A percentile compares a stretch with the other conserved stretches of the same genome.
phyloP scores from a whole-genome alignment of 164 flowering plant species.

The Stephania yunnanensis region DNA sequence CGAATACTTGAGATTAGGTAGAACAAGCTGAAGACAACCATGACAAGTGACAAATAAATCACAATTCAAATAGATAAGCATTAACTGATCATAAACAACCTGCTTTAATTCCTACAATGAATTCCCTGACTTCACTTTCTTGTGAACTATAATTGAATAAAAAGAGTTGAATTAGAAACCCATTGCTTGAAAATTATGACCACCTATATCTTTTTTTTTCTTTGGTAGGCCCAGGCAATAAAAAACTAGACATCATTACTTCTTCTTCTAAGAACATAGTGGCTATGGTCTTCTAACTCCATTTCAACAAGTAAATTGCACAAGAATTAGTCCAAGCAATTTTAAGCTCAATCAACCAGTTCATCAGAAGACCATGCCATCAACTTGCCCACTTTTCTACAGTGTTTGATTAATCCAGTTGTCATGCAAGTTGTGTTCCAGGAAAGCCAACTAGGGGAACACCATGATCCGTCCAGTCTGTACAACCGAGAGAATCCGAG shows the following conservation, averaged over 20 bases:
- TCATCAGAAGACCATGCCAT: background rate
- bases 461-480: background rate
- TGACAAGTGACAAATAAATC: no score
- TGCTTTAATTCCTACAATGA: background rate
- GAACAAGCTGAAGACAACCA: no score
- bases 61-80: no score
- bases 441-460: background rate
- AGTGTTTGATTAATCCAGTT: background rate
- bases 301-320: background rate
- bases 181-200: background rate
- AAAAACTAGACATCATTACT: background rate
- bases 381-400: background rate
- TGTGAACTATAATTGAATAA: background rate
- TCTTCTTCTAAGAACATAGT: background rate
- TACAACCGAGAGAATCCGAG: background rate
- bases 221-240: background rate
- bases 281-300: background rate
- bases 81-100: background rate
- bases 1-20: no score
- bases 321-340: background rate
- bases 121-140: background rate
- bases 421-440: background rate
- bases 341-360: background rate
- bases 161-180: background rate
- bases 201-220: background rate